Evolutionary conservation across 768 basidiomycete species (phyloP).

Genomic region (Amanita rimosa): DNA sequence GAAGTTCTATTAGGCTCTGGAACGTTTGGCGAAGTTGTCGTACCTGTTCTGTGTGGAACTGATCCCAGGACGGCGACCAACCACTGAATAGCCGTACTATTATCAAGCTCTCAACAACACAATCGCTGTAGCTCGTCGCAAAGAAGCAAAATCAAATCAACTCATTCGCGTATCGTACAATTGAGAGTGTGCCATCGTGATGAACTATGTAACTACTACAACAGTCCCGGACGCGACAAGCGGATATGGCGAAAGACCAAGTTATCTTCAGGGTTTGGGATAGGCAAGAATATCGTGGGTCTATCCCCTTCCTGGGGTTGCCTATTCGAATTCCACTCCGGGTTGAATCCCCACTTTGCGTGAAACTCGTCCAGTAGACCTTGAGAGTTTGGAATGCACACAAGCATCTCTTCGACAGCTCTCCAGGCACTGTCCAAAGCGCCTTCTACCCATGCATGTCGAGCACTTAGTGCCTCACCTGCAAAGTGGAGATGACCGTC

Average conservation of each 20-base stretch:
- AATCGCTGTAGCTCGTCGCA: too few species aligned
- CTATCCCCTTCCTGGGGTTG: neutral
- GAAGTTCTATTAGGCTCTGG: constrained; percentile 71
- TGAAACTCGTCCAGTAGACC: too few species aligned
- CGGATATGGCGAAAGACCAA: neutral
- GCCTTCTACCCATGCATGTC: constrained; percentile 19
- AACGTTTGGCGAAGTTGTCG: constrained; percentile 86
- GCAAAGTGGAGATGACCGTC: constrained; percentile 20
- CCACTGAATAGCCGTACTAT: too few species aligned
- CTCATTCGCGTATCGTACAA: too few species aligned
- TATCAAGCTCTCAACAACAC: too few species aligned
- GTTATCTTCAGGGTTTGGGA: neutral
- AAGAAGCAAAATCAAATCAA: too few species aligned
- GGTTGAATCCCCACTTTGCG: neutral
- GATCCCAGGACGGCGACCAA: too few species aligned
- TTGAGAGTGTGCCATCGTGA: too few species aligned
- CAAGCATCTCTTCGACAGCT: constrained; percentile 10
- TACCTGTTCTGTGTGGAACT: too few species aligned
- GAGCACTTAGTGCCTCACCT: constrained; percentile 23
- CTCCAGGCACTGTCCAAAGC: constrained; percentile 14
- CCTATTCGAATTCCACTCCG: neutral
- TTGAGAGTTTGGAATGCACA: too few species aligned
- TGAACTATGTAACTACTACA: too few species aligned
- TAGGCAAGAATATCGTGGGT: neutral
- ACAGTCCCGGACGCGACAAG: neutral